Base-by-base conservation (phyloP, 345 rosid species). In the Iberis pinnata region DNA sequence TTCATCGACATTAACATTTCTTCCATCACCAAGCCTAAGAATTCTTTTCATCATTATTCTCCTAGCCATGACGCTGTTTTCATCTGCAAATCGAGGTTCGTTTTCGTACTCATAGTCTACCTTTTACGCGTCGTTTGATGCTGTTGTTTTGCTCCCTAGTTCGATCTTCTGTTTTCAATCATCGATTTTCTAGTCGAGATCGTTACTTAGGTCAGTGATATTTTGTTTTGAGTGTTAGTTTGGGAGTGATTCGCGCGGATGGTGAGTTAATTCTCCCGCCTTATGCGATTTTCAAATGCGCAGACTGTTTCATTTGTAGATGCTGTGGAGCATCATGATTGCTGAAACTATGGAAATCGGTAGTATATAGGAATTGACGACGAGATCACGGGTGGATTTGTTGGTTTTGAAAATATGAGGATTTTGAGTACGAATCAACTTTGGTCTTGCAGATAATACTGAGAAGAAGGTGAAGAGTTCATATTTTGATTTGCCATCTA, bases 401-500 rank as follows among this genome's bases (percentile, higher is more conserved):
- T 55, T 47, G 18, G 24, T 12, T 16, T 54, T 61, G 16, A 35
- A 25, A 13, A 42, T 36, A n/a, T 49, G 39, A 8, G 16, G n/a
- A 22, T 17, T 32, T 48, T 19, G 5, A 60, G n/a, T 60, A 3
- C 26, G 8, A 49, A 7, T 19, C 18, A 17, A 1, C 6, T 40
- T 22, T 47, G 26, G 32, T 63, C 1, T 31, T 1, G 16, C 72
- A 82, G 86, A 74, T 61, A 60, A 45, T 18, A 12, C 5, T 29
- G 64, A 62, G 15, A 65, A 67, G 60, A 64, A 47, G 41, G 63
- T 39, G 41, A 75, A 33, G 70, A 80, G 71, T 64, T 83, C 92
- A 7, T 83, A 86, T 70, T 75, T 73, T 53, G 54, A 70, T 67
- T 68, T 57, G 32, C 89, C 93, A 0, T 17, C 93, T 0, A 58